Percentiles rank a stretch among this genome's conserved stretches.
These are phyloP conservation scores for Aspergillus terreus DNA, from an alignment of 2,329 filamentous ascomycete genomes.

Conservation along the genomic window DNA sequence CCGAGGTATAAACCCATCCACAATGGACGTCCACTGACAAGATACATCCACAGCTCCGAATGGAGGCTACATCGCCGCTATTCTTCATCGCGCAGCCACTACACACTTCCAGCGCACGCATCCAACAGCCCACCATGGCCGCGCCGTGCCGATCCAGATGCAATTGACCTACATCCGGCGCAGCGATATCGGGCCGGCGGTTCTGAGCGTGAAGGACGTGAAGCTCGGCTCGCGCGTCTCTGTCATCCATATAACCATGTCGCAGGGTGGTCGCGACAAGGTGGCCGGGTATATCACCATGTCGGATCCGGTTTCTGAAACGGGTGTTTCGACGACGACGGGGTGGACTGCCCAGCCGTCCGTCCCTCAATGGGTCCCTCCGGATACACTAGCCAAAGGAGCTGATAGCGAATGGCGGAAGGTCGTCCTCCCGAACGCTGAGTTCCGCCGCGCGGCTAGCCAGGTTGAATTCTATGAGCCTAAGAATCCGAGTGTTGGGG, in stretches of 20 bases:
- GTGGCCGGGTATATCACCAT: slow-evolving; percentile 1
- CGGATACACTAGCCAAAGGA: not conserved
- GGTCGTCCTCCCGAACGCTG: not conserved
- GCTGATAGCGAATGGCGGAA: not conserved
- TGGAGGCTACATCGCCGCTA: slow-evolving; percentile 4
- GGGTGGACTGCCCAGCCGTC: not conserved
- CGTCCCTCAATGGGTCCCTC: not conserved
- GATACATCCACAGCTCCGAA: not conserved
- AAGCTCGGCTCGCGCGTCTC: slow-evolving; percentile 2
- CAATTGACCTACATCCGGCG: slow-evolving; percentile 1
- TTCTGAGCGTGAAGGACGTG: not conserved
- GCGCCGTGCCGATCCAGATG: not conserved
- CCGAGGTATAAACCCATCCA: too few relatives aligned
- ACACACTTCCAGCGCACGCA: not conserved
- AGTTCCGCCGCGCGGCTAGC: not conserved
- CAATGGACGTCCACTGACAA: not conserved
- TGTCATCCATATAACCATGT: slow-evolving; percentile 1
- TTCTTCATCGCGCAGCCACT: not conserved
- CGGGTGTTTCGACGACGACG: not conserved
- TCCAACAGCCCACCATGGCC: not conserved
- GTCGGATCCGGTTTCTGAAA: not conserved
- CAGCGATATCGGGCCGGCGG: not conserved
- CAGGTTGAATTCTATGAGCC: not conserved
- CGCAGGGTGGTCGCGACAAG: not conserved
- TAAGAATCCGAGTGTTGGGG: not conserved